Conservation (phyloP, 768 basidiomycete genomes). For the Omphalotus guepiniiformis region DNA sequence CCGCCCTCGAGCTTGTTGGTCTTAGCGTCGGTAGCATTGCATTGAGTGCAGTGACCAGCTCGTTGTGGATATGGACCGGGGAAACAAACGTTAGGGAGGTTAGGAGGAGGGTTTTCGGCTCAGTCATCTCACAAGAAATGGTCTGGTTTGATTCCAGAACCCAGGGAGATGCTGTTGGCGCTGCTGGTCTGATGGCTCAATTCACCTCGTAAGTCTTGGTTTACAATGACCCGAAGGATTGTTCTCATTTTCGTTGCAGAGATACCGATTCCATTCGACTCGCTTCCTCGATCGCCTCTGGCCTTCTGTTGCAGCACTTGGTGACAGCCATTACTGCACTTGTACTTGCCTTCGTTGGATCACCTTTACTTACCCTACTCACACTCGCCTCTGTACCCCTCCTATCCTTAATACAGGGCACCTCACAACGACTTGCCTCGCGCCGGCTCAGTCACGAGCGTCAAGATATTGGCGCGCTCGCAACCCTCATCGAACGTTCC, state of each 20-base stretch:
- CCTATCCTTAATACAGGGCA: conserved; percentile 68
- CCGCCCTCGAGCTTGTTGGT: conserved; percentile 62
- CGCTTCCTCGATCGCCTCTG: conserved; percentile 77
- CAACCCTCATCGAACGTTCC: conserved; percentile 77
- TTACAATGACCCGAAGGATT: not conserved
- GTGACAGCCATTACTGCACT: conserved; percentile 78
- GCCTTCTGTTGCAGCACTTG: conserved; percentile 75
- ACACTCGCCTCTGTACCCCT: conserved; percentile 87
- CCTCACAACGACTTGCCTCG: conserved; percentile 66
- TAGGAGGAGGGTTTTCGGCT: conserved; percentile 61
- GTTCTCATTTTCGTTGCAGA: conserved; percentile 35
- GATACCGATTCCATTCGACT: conserved; percentile 93
- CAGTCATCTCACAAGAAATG: conserved; percentile 69
- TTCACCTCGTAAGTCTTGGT: not conserved
- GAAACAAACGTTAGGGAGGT: conserved; percentile 73
- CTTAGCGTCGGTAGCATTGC: conserved; percentile 63
- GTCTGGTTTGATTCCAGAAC: conserved; percentile 76
- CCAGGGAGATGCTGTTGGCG: not conserved
- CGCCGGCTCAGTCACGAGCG: conserved; percentile 71
- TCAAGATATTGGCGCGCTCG: conserved; percentile 60
- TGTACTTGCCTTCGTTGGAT: conserved; percentile 74
- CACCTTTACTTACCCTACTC: conserved; percentile 84
- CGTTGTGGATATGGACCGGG: conserved; percentile 84
- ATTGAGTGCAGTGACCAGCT: conserved; percentile 70
- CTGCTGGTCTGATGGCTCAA: conserved; percentile 9